Percentiles rank a stretch among this genome's conserved stretches.
Evolutionary conservation across 2,329 filamentous ascomycete genomes (phyloP).

Genomic region (Plectosphaerella cucumerina): DNA sequence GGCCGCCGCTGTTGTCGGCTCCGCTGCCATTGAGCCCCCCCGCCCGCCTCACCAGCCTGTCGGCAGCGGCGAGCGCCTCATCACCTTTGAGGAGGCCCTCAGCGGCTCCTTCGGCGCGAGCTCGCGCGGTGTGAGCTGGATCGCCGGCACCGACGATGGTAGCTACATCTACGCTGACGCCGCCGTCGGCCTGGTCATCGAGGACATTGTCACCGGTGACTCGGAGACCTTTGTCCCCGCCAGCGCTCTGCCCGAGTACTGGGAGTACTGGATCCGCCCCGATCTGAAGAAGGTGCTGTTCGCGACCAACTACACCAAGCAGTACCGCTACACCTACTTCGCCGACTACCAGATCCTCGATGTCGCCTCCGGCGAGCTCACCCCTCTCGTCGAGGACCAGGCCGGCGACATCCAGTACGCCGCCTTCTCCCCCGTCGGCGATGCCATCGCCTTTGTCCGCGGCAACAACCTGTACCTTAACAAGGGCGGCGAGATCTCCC

Average conservation of each 20-base stretch:
- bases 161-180: slow-evolving; percentile 51
- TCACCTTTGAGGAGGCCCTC: slow-evolving; percentile 59
- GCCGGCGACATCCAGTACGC: slow-evolving; percentile 65
- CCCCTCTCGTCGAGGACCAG: slow-evolving; percentile 54
- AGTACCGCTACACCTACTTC: slow-evolving; percentile 66
- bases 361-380: slow-evolving; percentile 49
- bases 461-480: slow-evolving; percentile 62
- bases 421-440: slow-evolving; percentile 51
- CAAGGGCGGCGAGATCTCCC: slow-evolving; percentile 47
- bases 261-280: slow-evolving; percentile 58
- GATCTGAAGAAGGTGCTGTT: slow-evolving; percentile 57
- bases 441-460: slow-evolving; percentile 63
- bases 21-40: slow-evolving; percentile 40
- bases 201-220: slow-evolving; percentile 56
- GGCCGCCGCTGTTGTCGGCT: slow-evolving; percentile 8
- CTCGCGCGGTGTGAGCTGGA: slow-evolving; percentile 51
- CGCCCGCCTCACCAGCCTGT: slow-evolving; percentile 50
- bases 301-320: slow-evolving; percentile 62
- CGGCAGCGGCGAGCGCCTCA: slow-evolving; percentile 50
- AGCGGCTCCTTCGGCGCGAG: slow-evolving; percentile 39
- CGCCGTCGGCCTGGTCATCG: slow-evolving; percentile 52
- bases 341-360: slow-evolving; percentile 64
- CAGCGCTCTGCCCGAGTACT: slow-evolving; percentile 50
- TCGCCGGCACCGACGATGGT: slow-evolving; percentile 54
- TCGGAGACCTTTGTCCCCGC: slow-evolving; percentile 54